Conservation (phyloP, 345 rosid species). For the Arabidopsis arenosa region DNA sequence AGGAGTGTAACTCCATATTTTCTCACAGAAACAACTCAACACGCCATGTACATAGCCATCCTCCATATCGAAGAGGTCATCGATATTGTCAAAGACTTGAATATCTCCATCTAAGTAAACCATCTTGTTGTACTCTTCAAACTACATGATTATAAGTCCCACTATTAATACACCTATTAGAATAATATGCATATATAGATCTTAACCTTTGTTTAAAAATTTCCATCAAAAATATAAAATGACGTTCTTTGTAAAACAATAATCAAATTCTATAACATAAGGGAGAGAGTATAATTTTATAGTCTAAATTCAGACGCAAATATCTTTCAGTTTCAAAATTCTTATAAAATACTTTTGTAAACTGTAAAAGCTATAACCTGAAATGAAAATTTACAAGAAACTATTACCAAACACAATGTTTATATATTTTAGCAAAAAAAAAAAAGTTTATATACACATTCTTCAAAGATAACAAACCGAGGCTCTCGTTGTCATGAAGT, state of each 20-base stretch:
- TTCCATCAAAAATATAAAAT: too few species aligned
- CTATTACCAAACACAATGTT: neutral
- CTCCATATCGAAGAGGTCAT: conserved; percentile 62
- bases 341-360: neutral
- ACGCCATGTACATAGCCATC: conserved; percentile 73
- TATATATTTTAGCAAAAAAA: too few species aligned
- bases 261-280: too few species aligned
- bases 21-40: conserved; percentile 77
- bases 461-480: too few species aligned
- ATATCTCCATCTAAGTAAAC: conserved; percentile 75
- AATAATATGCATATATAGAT: too few species aligned
- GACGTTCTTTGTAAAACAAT: too few species aligned
- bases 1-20: conserved; percentile 60
- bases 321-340: too few species aligned
- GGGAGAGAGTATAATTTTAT: too few species aligned
- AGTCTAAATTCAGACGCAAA: too few species aligned
- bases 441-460: too few species aligned
- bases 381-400: neutral
- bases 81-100: conserved; percentile 72
- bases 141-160: conserved; percentile 40
- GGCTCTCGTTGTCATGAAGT: neutral
- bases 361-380: neutral
- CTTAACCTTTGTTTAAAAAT: too few species aligned
- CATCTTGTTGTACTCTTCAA: conserved; percentile 69
- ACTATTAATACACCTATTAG: too few species aligned